A percentile compares a stretch with the other conserved stretches of the same genome.
Conservation (phyloP, 2,329 filamentous ascomycete species). For the Stagonosporopsis rhizophila region DNA sequence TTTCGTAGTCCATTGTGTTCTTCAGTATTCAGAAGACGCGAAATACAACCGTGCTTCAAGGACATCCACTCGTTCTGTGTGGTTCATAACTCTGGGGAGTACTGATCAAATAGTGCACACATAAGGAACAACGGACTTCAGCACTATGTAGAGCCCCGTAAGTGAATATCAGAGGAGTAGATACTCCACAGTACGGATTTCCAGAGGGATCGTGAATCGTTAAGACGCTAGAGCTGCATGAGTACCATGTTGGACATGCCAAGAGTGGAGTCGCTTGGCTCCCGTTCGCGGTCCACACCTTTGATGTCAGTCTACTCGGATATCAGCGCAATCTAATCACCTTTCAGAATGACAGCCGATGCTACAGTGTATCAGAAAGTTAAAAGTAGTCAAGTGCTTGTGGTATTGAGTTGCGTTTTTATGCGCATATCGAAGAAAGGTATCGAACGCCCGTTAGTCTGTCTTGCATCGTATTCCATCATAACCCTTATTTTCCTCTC, state of each 20-base stretch:
- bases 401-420: background rate
- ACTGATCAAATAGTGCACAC: too few relatives aligned
- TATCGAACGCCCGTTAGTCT: background rate
- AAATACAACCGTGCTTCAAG: too few relatives aligned
- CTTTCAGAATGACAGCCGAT: background rate
- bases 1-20: too few relatives aligned
- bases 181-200: too few relatives aligned
- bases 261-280: constrained; percentile 11
- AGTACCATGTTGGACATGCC: constrained; percentile 14
- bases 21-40: too few relatives aligned
- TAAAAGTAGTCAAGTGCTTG: background rate
- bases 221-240: background rate
- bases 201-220: too few relatives aligned
- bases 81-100: too few relatives aligned
- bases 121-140: too few relatives aligned
- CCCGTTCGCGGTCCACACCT: background rate
- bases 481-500: background rate
- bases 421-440: background rate
- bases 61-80: too few relatives aligned
- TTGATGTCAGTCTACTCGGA: too few relatives aligned
- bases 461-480: background rate
- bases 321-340: background rate
- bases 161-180: too few relatives aligned
- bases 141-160: too few relatives aligned
- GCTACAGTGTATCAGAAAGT: background rate